Conservation (phyloP, 2,329 filamentous ascomycete genomes). For the Teratosphaeria pseudoeucalypti region DNA sequence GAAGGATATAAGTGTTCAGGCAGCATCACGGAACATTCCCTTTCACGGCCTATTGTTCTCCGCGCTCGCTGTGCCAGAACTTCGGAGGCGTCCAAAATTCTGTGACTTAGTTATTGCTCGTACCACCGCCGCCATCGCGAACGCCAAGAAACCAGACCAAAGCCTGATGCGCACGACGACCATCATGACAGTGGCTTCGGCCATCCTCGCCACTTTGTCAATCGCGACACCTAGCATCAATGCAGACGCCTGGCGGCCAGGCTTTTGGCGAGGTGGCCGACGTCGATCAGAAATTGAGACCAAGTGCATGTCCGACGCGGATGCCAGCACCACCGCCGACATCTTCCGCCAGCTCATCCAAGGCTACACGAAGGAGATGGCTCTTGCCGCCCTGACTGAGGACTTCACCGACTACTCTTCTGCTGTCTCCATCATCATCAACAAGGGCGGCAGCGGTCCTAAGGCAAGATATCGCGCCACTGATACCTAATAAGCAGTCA, state of each 20-base stretch:
- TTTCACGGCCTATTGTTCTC: no score
- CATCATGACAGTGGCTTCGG: background rate
- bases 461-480: background rate
- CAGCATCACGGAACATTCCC: no score
- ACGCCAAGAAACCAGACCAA: background rate
- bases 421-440: slow-evolving; percentile 17
- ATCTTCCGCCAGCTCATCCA: slow-evolving; percentile 17
- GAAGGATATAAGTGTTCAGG: no score
- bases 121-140: background rate
- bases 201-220: background rate
- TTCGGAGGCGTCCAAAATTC: no score
- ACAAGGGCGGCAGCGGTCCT: slow-evolving; percentile 10
- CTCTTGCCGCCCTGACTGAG: slow-evolving; percentile 11
- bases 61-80: no score
- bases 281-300: background rate
- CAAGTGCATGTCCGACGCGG: slow-evolving; percentile 1
- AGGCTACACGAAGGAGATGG: slow-evolving; percentile 13
- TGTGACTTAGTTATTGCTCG: no score
- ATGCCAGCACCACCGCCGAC: slow-evolving; percentile 10
- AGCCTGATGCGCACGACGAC: background rate
- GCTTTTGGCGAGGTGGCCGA: background rate
- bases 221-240: background rate
- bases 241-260: background rate
- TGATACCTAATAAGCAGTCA: background rate
- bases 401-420: slow-evolving; percentile 19